A percentile compares a stretch with the other conserved stretches of the same genome.
phyloP scores from a whole-genome alignment of 2,329 filamentous ascomycete genomes.

The Claviceps sp. region DNA sequence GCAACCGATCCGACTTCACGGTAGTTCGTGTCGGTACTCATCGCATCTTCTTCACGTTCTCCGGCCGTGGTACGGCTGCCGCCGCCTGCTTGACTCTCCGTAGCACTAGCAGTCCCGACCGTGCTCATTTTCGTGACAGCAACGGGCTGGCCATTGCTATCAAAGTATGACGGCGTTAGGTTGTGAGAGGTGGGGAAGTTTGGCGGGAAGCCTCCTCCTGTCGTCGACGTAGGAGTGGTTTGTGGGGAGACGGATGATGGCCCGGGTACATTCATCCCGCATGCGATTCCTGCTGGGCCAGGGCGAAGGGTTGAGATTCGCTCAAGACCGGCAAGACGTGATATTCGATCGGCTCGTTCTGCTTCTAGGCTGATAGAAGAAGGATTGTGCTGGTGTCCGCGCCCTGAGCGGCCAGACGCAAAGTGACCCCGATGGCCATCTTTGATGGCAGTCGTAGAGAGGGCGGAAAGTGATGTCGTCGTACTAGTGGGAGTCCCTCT shows the following conservation, averaged over 20 bases:
- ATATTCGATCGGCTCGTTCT: constrained; percentile 89
- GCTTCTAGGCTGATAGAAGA: constrained; percentile 67
- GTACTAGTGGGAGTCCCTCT: constrained; percentile 78
- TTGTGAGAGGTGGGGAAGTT: constrained; percentile 25
- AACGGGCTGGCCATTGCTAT: constrained; percentile 55
- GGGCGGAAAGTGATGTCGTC: constrained; percentile 78
- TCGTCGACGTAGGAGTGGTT: constrained; percentile 36
- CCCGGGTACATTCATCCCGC: constrained; percentile 9
- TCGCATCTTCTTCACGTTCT: constrained; percentile 50
- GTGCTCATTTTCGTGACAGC: constrained; percentile 71
- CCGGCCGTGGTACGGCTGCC: constrained; percentile 39
- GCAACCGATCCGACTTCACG: constrained; percentile 46
- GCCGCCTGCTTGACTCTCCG: constrained; percentile 54
- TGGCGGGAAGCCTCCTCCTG: constrained; percentile 24
- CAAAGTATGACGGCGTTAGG: constrained; percentile 62
- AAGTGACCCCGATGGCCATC: constrained; percentile 82
- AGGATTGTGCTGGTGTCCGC: constrained; percentile 44
- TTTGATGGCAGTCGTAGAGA: constrained; percentile 92
- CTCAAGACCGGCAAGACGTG: constrained; percentile 82
- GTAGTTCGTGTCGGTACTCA: constrained; percentile 53
- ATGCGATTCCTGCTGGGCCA: constrained; percentile 22
- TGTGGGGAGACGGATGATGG: constrained; percentile 31
- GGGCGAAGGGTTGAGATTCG: constrained; percentile 66
- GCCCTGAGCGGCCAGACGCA: constrained; percentile 36
- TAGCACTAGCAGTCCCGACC: constrained; percentile 81